phyloP scores from a whole-genome alignment of 164 flowering plant genomes.

The Cinnamomum micranthum region DNA sequence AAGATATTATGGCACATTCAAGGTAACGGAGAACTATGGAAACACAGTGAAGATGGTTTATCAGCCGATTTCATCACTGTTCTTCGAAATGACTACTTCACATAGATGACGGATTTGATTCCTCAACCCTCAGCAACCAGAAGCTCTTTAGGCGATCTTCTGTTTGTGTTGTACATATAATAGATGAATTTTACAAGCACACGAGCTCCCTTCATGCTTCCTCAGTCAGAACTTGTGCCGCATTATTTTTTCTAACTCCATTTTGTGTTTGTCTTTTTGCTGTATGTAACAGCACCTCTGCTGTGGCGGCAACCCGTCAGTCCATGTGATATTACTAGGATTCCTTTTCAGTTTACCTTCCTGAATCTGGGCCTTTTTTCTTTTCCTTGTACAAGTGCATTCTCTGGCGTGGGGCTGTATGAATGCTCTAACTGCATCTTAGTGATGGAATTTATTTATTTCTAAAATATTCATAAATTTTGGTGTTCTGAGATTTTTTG shows the following conservation, averaged over 20 bases:
- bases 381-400: neutral
- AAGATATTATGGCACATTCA: conserved; percentile 68
- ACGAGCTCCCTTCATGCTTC: neutral
- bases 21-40: conserved; percentile 68
- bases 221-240: neutral
- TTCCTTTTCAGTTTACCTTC: neutral
- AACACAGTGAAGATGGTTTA: conserved; percentile 56
- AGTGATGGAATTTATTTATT: neutral
- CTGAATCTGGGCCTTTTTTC: neutral
- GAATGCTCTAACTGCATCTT: neutral
- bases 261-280: neutral
- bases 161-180: conserved; percentile 7
- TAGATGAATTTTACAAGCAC: conserved; percentile 4
- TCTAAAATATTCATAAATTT: too few relatives aligned
- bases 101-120: conserved; percentile 6
- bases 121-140: neutral
- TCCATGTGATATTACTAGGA: neutral
- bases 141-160: neutral
- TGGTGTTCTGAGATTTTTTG: too few relatives aligned
- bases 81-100: conserved; percentile 59
- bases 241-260: neutral
- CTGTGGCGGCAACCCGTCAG: conserved; percentile 1
- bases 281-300: conserved; percentile 8
- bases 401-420: neutral
- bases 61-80: conserved; percentile 49